Base-by-base conservation (phyloP, 2,329 filamentous ascomycete species). In the Nectriaceae sp. region DNA sequence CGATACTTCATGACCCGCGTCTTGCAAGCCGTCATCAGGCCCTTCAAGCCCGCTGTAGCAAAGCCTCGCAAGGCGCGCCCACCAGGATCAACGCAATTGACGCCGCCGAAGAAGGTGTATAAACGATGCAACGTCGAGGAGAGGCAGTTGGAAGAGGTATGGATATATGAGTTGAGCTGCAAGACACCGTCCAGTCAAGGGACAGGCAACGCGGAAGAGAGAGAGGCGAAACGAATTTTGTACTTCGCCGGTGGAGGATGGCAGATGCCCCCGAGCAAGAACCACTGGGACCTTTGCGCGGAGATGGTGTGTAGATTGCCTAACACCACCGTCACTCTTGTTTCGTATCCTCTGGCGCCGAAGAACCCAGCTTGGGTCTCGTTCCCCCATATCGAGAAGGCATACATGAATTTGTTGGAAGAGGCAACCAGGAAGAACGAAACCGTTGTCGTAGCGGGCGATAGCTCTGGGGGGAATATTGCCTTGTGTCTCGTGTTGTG, bases 161-260 rank as follows among this genome's bases (percentile, higher is more conserved):
- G 64, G 65, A 51, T 57, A 0, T 67, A 67, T 26, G 57, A 66
- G 3, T 10, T 61, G 19, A 54, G 29, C 1, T 15, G 31, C 0
- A 56, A 49, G 26, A 11, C 10, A 11, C 13, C 26, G 3, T 13
- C 11, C 21, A 40, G 40, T 6, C 16, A 36, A 5, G 16, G 16
- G 18, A 33, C 8, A 16, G 37, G 1, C 74, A 64, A 21, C 6
- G 22, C 10, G 5, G 31, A 10, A 4, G 41, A 3, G 44, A 54
- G 15, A 3, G 8, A 0, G 48, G 52, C 0, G 51, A 6, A n/a
- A 8, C 8, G 63, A 5, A 61, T 84, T 20, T 75, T 79, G 50
- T 84, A 83, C 50, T 82, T 82, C 52, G 70, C 71, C 0, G 81
- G 80, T 2, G 80, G 80, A 5, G 78, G 77, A 3, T 84, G 80